Conservation (phyloP, 1,139 yeast species). For the Nadsonia commutata region DNA sequence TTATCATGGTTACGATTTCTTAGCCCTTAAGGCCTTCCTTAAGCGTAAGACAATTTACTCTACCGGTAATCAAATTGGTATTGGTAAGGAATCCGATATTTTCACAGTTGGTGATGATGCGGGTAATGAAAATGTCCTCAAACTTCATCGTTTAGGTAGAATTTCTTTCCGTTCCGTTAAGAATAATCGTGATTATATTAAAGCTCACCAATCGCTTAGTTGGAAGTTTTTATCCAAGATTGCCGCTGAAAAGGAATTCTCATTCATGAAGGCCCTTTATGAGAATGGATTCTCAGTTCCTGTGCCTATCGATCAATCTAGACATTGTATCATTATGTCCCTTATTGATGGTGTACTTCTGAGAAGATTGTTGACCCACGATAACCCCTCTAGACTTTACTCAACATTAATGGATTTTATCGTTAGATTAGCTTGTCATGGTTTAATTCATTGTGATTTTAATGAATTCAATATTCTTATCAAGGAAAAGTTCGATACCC, state of each 20-base stretch:
- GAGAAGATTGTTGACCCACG: slow-evolving; percentile 64
- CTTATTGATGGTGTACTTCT: slow-evolving; percentile 78
- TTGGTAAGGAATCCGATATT: slow-evolving; percentile 94
- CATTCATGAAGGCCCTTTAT: slow-evolving; percentile 65
- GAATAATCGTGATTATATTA: slow-evolving; percentile 82
- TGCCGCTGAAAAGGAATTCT: slow-evolving; percentile 86
- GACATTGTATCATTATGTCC: slow-evolving; percentile 91
- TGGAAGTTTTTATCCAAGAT: slow-evolving; percentile 89
- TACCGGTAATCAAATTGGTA: slow-evolving; percentile 82
- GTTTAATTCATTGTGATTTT: slow-evolving; percentile 92
- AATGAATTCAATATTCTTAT: slow-evolving; percentile 93
- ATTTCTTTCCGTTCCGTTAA: slow-evolving; percentile 86
- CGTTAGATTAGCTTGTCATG: slow-evolving; percentile 70
- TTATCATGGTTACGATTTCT: slow-evolving; percentile 78
- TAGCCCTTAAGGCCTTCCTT: slow-evolving; percentile 69
- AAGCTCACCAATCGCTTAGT: slow-evolving; percentile 47
- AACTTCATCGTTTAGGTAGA: slow-evolving; percentile 86
- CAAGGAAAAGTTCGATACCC: slow-evolving; percentile 38
- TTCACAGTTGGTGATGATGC: slow-evolving; percentile 63
- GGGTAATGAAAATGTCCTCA: slow-evolving; percentile 58
- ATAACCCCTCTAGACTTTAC: slow-evolving; percentile 55
- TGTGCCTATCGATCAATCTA: slow-evolving; percentile 70
- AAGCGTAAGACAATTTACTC: slow-evolving; percentile 62
- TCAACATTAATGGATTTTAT: slow-evolving; percentile 77
- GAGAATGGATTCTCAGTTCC: slow-evolving; percentile 78